These are phyloP conservation scores for Talaromyces sp. DNA, from an alignment of 2,329 filamentous ascomycete species.

Conservation along the genomic window DNA sequence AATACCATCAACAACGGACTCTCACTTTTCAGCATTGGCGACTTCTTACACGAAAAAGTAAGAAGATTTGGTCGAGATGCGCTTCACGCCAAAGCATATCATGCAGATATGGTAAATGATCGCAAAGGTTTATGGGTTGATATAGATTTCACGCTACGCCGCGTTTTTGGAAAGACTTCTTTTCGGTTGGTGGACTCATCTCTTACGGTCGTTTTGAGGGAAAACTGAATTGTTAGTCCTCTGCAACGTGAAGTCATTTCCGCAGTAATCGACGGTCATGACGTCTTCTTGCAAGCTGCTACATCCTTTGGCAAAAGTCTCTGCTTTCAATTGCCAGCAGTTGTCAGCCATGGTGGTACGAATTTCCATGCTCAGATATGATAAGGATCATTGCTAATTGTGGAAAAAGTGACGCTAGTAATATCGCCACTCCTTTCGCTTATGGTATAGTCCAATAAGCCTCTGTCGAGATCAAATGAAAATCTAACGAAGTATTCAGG, in stretches of 20 bases:
- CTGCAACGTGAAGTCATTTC: conserved; percentile 83
- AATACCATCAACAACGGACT: not conserved
- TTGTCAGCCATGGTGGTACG: conserved; percentile 80
- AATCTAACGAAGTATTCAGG: conserved; percentile 48
- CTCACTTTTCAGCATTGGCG: not conserved
- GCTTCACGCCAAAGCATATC: conserved; percentile 13
- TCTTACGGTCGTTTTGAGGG: not conserved
- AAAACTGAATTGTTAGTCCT: conserved; percentile 53
- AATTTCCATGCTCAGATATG: conserved; percentile 22
- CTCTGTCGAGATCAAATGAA: not conserved
- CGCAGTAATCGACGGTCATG: conserved; percentile 73
- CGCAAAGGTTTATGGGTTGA: conserved; percentile 45
- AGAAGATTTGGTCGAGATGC: not conserved
- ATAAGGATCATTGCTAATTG: not conserved
- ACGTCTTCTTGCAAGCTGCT: conserved; percentile 86
- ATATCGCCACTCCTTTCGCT: conserved; percentile 83
- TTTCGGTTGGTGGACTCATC: conserved; percentile 56
- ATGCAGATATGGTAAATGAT: conserved; percentile 31
- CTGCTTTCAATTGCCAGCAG: conserved; percentile 86
- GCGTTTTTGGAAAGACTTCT: conserved; percentile 68
- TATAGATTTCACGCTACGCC: conserved; percentile 69
- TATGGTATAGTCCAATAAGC: conserved; percentile 59
- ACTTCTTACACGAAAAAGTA: not conserved
- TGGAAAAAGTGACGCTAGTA: conserved; percentile 71
- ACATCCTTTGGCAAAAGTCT: conserved; percentile 80